Percentiles rank a stretch among this genome's conserved stretches.
phyloP scores from a whole-genome alignment of 192 early-diverging fungal genomes.

The Funneliformis geosporum region DNA sequence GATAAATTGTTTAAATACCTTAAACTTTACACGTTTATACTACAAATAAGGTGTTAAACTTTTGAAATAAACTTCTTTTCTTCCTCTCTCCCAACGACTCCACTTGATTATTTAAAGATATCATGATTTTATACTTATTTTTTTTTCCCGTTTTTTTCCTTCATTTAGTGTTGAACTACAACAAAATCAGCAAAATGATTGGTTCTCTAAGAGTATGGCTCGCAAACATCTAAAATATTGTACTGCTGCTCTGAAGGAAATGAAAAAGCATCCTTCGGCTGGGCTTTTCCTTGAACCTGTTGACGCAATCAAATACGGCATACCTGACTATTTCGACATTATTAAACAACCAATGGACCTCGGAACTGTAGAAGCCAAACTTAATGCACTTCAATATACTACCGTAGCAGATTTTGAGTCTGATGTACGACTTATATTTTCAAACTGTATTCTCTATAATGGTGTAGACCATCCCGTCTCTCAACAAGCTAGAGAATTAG shows the following conservation, averaged over 20 bases:
- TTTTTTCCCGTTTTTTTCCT: not conserved
- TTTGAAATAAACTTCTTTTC: not conserved
- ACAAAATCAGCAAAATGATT: conserved; percentile 5
- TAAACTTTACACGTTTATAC: not conserved
- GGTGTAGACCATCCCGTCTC: conserved; percentile 72
- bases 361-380: conserved; percentile 69
- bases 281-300: conserved; percentile 85
- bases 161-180: not conserved
- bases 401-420: conserved; percentile 65
- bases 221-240: conserved; percentile 87
- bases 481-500: conserved; percentile 67
- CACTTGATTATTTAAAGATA: not conserved
- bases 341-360: conserved; percentile 82
- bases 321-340: conserved; percentile 76
- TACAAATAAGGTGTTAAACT: not conserved
- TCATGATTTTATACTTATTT: not conserved
- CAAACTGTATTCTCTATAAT: conserved; percentile 82
- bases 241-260: conserved; percentile 66
- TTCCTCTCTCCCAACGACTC: not conserved
- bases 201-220: conserved; percentile 56
- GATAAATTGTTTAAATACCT: not conserved
- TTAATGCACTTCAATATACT: conserved; percentile 61
- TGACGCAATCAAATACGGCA: conserved; percentile 72
- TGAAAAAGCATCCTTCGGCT: conserved; percentile 82
- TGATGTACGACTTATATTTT: conserved; percentile 74